Evolutionary conservation across 768 basidiomycete species (phyloP), one percentile per base, ranked within the genome.

Genomic region (Daedaleopsis nitida): DNA sequence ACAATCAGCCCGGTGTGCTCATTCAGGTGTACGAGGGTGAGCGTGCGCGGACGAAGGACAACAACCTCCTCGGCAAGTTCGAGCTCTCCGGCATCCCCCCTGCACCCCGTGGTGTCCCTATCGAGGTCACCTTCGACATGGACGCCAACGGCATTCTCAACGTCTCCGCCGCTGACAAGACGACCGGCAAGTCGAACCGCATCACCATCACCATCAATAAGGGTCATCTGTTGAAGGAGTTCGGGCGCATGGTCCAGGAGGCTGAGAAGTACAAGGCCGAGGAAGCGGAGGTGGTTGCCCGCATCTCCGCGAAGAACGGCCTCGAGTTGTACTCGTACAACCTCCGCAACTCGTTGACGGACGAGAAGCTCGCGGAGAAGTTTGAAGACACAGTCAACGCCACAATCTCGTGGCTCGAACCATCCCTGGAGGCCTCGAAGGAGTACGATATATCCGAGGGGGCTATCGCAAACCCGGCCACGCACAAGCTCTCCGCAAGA

Each of bases 1-100:
- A 32, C 27, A 32, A 32, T 7, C 77, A 96, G 97, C 77, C 96
- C 97, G 51, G 96, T 98, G 75, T 99, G 69, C 92, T 95, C 49
- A 96, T 98, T 5, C 97, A 99, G 80, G 97, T 98, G 72, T 94
- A 96, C 66, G 96, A 99, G 75, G 94, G 92, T 74, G 95, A 97
- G 76, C 94, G 96, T 82, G 94, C 95, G 35, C 92, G 94, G 73
- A 97, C 96, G 62, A 97, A 96, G 83, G 96, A 98, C 80, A 98
- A 98, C 84, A 97, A 98, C 81, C 76, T 95, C 37, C 92, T 32
- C 27, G 27, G 27, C 27, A 32, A 32, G 27, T 32, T 32, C 27
- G 7, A 32, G 27, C 27, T 32, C 27, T 32, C 98, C 73, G 96
- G 96, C 74, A 97, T 98, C 96, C 92, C 21, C 95, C 96, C 45